phyloP scores from a whole-genome alignment of 1,284 basidiomycete genomes.

The Peniophora sp. region DNA sequence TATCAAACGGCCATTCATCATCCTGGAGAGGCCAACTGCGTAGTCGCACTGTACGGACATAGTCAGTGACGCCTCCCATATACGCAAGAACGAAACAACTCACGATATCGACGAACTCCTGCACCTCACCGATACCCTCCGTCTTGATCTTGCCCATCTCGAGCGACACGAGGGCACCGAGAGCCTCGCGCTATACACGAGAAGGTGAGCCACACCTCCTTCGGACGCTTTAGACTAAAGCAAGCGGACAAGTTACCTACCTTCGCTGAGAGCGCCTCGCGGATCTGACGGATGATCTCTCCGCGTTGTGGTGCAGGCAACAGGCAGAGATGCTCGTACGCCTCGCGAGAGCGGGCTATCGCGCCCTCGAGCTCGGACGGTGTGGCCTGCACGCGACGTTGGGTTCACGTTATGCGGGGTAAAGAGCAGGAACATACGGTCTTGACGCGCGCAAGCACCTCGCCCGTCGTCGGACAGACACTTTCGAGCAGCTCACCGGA shows the following conservation, averaged over 20 bases:
- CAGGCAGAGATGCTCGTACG: constrained; percentile 62
- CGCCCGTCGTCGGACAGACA: constrained; percentile 71
- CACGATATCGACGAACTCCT: constrained; percentile 92
- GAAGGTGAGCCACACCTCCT: constrained; percentile 4
- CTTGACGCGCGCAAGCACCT: constrained; percentile 60
- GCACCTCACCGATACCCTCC: constrained; percentile 91
- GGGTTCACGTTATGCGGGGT: too few species aligned
- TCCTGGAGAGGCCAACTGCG: constrained; percentile 79
- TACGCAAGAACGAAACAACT: constrained; percentile 9
- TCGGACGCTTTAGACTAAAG: background rate
- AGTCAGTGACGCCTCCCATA: background rate
- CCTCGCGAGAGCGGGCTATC: constrained; percentile 60
- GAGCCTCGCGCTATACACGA: constrained; percentile 52
- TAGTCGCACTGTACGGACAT: constrained; percentile 48
- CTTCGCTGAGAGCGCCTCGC: constrained; percentile 76
- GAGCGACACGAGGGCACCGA: constrained; percentile 79
- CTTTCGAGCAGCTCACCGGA: constrained; percentile 63
- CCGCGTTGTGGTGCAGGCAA: constrained; percentile 85
- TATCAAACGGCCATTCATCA: constrained; percentile 85
- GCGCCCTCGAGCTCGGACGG: constrained; percentile 59
- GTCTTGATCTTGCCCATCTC: constrained; percentile 96
- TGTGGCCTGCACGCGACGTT: constrained; percentile 39
- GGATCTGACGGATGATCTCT: constrained; percentile 82
- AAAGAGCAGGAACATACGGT: too few species aligned
- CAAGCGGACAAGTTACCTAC: constrained; percentile 26